These are phyloP conservation scores for Beauveria pseudobassiana DNA, from an alignment of 2,329 filamentous ascomycete species.

Conservation along the genomic window DNA sequence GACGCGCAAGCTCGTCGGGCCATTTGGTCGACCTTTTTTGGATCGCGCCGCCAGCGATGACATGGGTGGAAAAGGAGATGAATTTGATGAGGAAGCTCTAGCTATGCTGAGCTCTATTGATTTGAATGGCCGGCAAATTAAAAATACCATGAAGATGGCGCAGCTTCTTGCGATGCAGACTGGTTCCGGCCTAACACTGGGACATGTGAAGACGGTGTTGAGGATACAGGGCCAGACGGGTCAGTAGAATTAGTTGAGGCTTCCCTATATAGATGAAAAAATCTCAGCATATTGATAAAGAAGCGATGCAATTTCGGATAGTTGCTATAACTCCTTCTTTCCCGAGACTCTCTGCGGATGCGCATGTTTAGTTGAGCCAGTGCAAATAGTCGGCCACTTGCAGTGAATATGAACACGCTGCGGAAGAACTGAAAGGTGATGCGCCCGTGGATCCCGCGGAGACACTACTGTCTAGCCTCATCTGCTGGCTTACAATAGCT, in stretches of 20 bases:
- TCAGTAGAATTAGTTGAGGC: not conserved
- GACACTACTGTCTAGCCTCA: too few species aligned
- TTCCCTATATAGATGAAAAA: not conserved
- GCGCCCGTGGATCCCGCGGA: too few species aligned
- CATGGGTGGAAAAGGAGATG: conserved; percentile 50
- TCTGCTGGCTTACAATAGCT: too few species aligned
- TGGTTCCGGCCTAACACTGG: conserved; percentile 62
- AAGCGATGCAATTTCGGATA: too few species aligned
- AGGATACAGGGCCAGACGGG: conserved; percentile 52
- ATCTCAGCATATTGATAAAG: not conserved
- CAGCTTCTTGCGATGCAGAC: conserved; percentile 77
- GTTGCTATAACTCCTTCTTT: too few species aligned
- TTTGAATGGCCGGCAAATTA: conserved; percentile 65
- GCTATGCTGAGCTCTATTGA: conserved; percentile 58
- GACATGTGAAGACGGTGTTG: conserved; percentile 71
- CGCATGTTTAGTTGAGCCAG: too few species aligned
- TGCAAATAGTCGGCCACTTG: too few species aligned
- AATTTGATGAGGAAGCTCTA: conserved; percentile 60
- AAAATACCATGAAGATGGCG: conserved; percentile 77
- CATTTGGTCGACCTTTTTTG: conserved; percentile 83
- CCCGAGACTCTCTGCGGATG: too few species aligned
- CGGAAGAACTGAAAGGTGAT: too few species aligned
- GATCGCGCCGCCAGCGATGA: conserved; percentile 58
- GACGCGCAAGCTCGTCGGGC: conserved; percentile 63
- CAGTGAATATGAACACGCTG: too few species aligned